Evolutionary conservation across 495 filamentous ascomycete genomes (phyloP).

Genomic region (Bacidia rubella): DNA sequence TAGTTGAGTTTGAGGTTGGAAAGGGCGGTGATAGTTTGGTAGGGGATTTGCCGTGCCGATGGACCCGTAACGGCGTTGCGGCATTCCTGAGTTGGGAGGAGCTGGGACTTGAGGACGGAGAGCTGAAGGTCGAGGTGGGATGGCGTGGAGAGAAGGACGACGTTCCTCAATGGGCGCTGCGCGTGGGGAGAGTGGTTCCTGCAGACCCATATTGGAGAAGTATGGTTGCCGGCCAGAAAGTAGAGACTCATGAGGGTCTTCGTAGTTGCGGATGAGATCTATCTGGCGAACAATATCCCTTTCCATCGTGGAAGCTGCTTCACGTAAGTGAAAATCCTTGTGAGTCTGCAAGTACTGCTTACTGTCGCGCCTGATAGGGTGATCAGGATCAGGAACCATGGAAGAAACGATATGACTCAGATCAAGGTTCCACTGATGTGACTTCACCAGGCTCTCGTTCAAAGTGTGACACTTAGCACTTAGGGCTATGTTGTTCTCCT

Average conservation of each 20-base stretch:
- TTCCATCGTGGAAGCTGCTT: conserved; percentile 65
- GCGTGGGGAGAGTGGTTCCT: conserved; percentile 79
- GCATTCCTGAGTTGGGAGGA: conserved; percentile 32
- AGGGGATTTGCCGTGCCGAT: conserved; percentile 65
- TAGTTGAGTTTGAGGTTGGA: conserved; percentile 46
- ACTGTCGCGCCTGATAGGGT: conserved; percentile 45
- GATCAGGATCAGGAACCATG: conserved; percentile 53
- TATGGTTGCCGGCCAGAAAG: conserved; percentile 64
- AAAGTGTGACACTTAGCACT: conserved; percentile 69
- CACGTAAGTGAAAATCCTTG: not conserved
- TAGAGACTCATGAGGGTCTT: conserved; percentile 63
- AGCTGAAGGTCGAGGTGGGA: conserved; percentile 36
- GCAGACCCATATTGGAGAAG: conserved; percentile 54
- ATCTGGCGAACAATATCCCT: conserved; percentile 72
- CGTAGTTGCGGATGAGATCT: conserved; percentile 54
- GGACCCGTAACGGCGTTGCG: conserved; percentile 37
- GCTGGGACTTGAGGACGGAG: conserved; percentile 70
- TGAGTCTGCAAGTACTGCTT: conserved; percentile 14
- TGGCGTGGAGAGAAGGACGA: conserved; percentile 31
- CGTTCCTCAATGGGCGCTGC: conserved; percentile 83
- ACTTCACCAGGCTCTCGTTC: conserved; percentile 65
- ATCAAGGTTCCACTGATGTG: conserved; percentile 68
- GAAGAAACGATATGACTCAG: conserved; percentile 58
- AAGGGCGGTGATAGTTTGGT: conserved; percentile 47
- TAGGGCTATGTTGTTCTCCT: conserved; percentile 68